Percentiles rank a stretch among this genome's conserved stretches.
Conservation (phyloP, 2,329 filamentous ascomycete genomes). For the Salinomyces thailandicus region DNA sequence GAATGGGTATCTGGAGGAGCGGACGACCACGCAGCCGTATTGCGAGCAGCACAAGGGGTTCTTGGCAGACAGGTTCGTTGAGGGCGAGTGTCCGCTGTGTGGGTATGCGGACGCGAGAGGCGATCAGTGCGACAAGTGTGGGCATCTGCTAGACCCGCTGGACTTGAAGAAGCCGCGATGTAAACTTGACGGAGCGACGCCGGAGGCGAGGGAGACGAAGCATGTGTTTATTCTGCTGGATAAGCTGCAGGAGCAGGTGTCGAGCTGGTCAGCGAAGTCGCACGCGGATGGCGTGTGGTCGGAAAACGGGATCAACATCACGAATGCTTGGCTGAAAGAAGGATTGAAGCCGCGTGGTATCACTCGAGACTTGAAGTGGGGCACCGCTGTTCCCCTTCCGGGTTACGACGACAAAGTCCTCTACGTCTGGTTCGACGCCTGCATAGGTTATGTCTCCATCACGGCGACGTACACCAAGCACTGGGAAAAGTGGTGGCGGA, state of each 20-base stretch:
- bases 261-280: conserved; percentile 65
- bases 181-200: conserved; percentile 78
- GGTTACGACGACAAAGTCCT: conserved; percentile 69
- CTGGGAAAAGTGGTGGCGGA: conserved; percentile 92
- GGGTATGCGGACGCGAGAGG: conserved; percentile 42
- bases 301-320: conserved; percentile 64
- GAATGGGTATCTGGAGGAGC: conserved; percentile 80
- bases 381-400: conserved; percentile 50
- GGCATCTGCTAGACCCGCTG: conserved; percentile 38
- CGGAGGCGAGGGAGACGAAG: conserved; percentile 71
- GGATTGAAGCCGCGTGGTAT: conserved; percentile 81
- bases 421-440: conserved; percentile 89
- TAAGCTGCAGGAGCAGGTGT: conserved; percentile 65
- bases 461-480: conserved; percentile 80
- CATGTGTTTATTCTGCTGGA: conserved; percentile 86
- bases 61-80: conserved; percentile 76
- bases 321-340: conserved; percentile 70
- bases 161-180: conserved; percentile 73
- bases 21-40: conserved; percentile 79
- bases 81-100: conserved; percentile 68
- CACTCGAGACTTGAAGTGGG: conserved; percentile 88
- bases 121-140: conserved; percentile 46
- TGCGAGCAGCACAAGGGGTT: conserved; percentile 57
- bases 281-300: conserved; percentile 68
- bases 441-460: conserved; percentile 91